Conservation (phyloP, 495 filamentous ascomycete genomes). For the Aspergillus haitiensis region DNA sequence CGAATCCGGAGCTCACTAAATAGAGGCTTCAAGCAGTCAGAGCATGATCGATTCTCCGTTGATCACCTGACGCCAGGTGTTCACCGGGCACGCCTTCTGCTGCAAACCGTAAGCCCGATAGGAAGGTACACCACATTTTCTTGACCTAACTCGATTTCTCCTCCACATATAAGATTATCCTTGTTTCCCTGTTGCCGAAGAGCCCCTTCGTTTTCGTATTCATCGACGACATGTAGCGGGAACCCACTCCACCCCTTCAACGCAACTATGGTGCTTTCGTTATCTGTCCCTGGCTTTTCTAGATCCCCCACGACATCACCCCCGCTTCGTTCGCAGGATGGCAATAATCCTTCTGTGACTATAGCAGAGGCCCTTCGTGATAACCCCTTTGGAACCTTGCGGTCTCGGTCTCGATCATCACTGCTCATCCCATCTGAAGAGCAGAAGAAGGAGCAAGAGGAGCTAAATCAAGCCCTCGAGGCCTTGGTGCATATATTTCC, state of each 20-base stretch:
- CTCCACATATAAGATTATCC: not conserved
- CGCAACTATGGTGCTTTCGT: constrained; percentile 45
- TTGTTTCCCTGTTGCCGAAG: not conserved
- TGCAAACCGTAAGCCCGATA: too few species aligned
- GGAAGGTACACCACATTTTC: not conserved
- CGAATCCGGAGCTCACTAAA: too few species aligned
- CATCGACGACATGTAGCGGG: constrained; percentile 39
- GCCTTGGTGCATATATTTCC: constrained; percentile 78
- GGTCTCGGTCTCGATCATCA: constrained; percentile 30
- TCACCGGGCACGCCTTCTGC: not conserved
- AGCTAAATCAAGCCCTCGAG: constrained; percentile 73
- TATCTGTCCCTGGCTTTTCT: constrained; percentile 43
- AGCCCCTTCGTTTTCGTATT: not conserved
- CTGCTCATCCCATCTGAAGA: constrained; percentile 30
- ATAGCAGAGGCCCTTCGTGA: constrained; percentile 45
- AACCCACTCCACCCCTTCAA: constrained; percentile 4
- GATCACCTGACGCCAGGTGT: constrained; percentile 7
- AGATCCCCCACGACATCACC: constrained; percentile 36
- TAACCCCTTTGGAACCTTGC: constrained; percentile 46
- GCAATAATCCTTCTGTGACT: constrained; percentile 34
- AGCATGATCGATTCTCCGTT: too few species aligned
- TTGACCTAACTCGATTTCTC: not conserved
- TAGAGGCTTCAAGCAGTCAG: too few species aligned
- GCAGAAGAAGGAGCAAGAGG: constrained; percentile 50
- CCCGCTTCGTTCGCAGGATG: constrained; percentile 26